Evolutionary conservation across 2,329 filamentous ascomycete genomes (phyloP).

Genomic region (Fusarium hainanense): DNA sequence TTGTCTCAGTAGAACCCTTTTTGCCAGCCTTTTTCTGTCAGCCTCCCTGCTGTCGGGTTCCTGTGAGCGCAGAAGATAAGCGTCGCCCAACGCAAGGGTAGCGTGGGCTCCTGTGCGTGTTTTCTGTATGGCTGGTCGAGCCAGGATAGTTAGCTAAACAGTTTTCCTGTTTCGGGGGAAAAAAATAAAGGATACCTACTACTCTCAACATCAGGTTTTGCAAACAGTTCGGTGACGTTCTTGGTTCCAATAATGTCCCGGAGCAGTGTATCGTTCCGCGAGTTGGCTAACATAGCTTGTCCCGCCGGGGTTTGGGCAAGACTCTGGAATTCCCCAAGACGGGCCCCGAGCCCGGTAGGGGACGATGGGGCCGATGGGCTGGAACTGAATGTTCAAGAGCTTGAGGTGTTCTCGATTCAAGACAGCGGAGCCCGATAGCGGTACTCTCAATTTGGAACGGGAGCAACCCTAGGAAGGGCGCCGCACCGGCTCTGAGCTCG

Average conservation of each 20-base stretch:
- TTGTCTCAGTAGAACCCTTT: neutral
- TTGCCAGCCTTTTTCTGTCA: neutral
- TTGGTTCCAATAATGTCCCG: neutral
- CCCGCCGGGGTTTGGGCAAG: neutral
- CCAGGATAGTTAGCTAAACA: slow-evolving; percentile 24
- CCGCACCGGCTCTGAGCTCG: no score
- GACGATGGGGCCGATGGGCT: no score
- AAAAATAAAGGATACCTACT: slow-evolving; percentile 36
- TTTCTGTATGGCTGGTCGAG: slow-evolving; percentile 6
- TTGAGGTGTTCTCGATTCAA: neutral
- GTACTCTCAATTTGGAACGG: neutral
- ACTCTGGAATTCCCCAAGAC: neutral
- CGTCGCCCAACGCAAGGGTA: neutral
- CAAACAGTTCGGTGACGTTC: neutral
- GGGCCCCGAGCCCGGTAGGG: no score
- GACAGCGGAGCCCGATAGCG: neutral
- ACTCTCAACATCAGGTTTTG: accelerated
- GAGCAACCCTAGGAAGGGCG: no score
- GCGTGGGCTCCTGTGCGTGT: neutral
- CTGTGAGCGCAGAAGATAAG: slow-evolving; percentile 33
- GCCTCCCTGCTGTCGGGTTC: neutral
- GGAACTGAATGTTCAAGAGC: no score
- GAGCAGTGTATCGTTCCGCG: neutral
- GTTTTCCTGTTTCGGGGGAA: neutral
- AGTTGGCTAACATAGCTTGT: neutral